A percentile compares a stretch with the other conserved stretches of the same genome.
Conservation (phyloP, 345 rosid species). For the Brassica cretica region DNA sequence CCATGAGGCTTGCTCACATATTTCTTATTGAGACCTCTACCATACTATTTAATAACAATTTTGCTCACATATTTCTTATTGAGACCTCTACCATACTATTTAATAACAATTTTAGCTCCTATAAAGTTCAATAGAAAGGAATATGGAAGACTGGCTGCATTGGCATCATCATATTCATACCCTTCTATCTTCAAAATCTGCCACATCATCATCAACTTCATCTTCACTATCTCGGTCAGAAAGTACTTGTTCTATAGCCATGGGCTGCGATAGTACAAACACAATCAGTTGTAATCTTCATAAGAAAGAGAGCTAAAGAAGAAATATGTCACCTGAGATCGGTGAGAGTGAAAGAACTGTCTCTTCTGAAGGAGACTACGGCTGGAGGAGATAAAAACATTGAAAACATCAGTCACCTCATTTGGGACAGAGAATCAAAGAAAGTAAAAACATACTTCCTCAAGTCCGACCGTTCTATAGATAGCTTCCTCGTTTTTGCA, state of each 20-base stretch:
- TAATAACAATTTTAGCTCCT: constrained; percentile 17
- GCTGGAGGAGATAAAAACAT: constrained; percentile 46
- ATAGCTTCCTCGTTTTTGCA: constrained; percentile 91
- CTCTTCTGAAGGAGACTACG: constrained; percentile 82
- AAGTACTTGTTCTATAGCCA: constrained; percentile 89
- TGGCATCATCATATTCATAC: not conserved
- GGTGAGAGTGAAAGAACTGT: constrained; percentile 96
- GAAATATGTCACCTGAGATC: constrained; percentile 78
- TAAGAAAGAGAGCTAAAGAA: not conserved
- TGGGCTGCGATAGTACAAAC: constrained; percentile 58
- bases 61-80: constrained; percentile 21
- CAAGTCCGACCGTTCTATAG: constrained; percentile 78
- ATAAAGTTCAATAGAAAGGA: constrained; percentile 14
- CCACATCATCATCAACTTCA: constrained; percentile 99
- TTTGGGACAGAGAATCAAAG: constrained; percentile 10
- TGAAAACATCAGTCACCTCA: constrained; percentile 5
- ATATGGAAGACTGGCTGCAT: constrained; percentile 14
- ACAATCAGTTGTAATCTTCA: constrained; percentile 15
- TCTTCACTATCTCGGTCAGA: constrained; percentile 98
- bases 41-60: constrained; percentile 11
- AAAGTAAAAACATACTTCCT: constrained; percentile 61
- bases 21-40: constrained; percentile 3
- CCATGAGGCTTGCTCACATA: constrained; percentile 20
- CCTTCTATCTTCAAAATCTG: constrained; percentile 85
- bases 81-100: constrained; percentile 3